Evolutionary conservation across 2,329 filamentous ascomycete species (phyloP).

Genomic region (Claviceps africana): DNA sequence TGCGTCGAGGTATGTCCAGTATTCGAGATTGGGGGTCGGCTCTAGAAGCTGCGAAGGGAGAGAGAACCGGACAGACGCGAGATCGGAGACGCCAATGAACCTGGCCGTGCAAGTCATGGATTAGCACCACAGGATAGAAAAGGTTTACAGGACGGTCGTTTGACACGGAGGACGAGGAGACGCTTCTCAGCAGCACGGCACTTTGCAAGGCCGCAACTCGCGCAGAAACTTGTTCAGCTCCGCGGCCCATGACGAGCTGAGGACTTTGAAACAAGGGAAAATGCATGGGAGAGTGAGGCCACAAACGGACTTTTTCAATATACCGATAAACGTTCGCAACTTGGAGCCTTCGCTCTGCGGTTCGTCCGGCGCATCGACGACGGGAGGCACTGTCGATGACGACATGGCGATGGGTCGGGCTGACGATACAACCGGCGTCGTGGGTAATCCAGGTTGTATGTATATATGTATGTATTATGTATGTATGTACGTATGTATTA

Average conservation of each 20-base stretch:
- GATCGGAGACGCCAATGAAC: slow-evolving; percentile 91
- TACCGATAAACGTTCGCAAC: slow-evolving; percentile 74
- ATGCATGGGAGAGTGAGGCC: neutral
- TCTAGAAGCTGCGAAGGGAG: slow-evolving; percentile 90
- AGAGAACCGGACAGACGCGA: slow-evolving; percentile 90
- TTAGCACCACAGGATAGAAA: neutral
- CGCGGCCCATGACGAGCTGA: neutral
- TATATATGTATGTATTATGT: too few species aligned
- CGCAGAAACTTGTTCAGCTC: neutral
- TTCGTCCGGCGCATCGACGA: slow-evolving; percentile 27
- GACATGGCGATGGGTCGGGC: slow-evolving; percentile 18
- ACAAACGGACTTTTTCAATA: slow-evolving; percentile 64
- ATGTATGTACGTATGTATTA: too few species aligned
- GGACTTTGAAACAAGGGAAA: neutral
- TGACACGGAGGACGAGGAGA: neutral
- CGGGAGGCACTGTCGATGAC: slow-evolving; percentile 21
- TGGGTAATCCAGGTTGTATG: too few species aligned
- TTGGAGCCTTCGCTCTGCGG: slow-evolving; percentile 67
- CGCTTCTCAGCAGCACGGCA: neutral
- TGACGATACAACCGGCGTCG: neutral
- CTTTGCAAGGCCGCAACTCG: neutral
- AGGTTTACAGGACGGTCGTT: neutral
- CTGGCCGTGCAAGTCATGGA: slow-evolving; percentile 29
- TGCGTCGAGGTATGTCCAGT: slow-evolving; percentile 96
- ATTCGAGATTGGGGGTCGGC: slow-evolving; percentile 92